Evolutionary conservation across 495 filamentous ascomycete species (phyloP).

Genomic region (Aspergillus affinis): DNA sequence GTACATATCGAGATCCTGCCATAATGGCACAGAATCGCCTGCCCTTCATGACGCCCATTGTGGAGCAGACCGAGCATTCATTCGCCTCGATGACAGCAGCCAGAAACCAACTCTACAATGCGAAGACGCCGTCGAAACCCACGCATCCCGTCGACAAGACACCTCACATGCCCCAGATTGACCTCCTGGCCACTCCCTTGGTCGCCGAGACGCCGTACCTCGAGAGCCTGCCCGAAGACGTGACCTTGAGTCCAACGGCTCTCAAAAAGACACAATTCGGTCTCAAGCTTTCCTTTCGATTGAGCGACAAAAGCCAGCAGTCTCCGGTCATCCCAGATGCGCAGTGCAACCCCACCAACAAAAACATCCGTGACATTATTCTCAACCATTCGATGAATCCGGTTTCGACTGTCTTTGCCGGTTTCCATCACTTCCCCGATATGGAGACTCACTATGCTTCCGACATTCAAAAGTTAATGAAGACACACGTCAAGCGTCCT

Average conservation of each 20-base stretch:
- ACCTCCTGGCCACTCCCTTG: conserved; percentile 37
- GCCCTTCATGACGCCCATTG: conserved; percentile 98
- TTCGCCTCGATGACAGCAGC: conserved; percentile 60
- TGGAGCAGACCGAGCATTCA: conserved; percentile 89
- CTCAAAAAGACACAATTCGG: conserved; percentile 41
- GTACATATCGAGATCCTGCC: conserved; percentile 72
- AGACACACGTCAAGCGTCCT: conserved; percentile 59
- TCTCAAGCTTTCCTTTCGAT: conserved; percentile 16
- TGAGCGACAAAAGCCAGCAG: conserved; percentile 23
- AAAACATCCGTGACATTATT: conserved; percentile 68
- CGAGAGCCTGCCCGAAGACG: conserved; percentile 37
- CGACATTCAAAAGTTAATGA: conserved; percentile 79
- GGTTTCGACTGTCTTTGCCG: conserved; percentile 59
- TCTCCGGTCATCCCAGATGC: conserved; percentile 74
- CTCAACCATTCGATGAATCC: conserved; percentile 38
- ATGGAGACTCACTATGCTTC: conserved; percentile 58
- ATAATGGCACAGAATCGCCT: conserved; percentile 80
- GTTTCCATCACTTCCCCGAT: conserved; percentile 61
- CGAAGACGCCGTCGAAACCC: conserved; percentile 72
- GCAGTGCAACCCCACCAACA: conserved; percentile 87
- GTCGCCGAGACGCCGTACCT: conserved; percentile 28
- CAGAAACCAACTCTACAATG: conserved; percentile 56
- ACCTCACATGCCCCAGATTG: conserved; percentile 31
- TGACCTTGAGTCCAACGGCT: conserved; percentile 44
- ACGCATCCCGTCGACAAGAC: conserved; percentile 26